Evolutionary conservation across 148 eudicot species (phyloP).

Genomic region (Chenopodium suecicum): DNA sequence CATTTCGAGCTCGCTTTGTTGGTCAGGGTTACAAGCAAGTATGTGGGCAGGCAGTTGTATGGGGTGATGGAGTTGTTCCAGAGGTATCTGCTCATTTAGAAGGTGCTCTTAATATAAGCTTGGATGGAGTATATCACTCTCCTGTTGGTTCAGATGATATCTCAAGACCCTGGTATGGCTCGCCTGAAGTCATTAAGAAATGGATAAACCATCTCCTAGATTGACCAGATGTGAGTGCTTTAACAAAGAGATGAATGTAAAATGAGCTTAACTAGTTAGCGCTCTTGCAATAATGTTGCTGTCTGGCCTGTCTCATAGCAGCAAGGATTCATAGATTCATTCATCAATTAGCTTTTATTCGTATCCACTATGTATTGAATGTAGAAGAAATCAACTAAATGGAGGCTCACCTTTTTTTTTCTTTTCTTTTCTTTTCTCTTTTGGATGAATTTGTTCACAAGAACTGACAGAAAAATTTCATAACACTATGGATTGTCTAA

Average conservation of each 20-base stretch:
- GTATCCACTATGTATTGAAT: too few species aligned
- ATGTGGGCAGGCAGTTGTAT: constrained; percentile 87
- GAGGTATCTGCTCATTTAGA: constrained; percentile 85
- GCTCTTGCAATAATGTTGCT: background rate
- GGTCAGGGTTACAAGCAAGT: constrained; percentile 99
- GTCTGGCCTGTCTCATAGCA: background rate
- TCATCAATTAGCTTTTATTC: background rate
- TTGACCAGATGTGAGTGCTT: constrained; percentile 16
- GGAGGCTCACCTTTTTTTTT: background rate
- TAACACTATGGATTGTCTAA: too few species aligned
- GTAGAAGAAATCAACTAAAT: background rate
- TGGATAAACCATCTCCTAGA: constrained; percentile 80
- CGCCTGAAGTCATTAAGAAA: constrained; percentile 63
- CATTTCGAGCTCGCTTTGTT: constrained; percentile 69
- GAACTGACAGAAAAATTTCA: background rate
- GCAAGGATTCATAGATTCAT: constrained; percentile 9
- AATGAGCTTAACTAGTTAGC: background rate
- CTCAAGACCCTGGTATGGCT: constrained; percentile 55
- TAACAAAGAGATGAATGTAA: background rate
- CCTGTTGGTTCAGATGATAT: constrained; percentile 72
- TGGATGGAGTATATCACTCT: constrained; percentile 92
- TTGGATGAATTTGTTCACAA: background rate
- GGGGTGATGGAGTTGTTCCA: constrained; percentile 99
- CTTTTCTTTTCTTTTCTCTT: too few species aligned
- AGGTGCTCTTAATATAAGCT: constrained; percentile 79